These are phyloP conservation scores for Boletellus sp. DNA, from an alignment of 1,284 basidiomycete genomes.

Conservation along the genomic window DNA sequence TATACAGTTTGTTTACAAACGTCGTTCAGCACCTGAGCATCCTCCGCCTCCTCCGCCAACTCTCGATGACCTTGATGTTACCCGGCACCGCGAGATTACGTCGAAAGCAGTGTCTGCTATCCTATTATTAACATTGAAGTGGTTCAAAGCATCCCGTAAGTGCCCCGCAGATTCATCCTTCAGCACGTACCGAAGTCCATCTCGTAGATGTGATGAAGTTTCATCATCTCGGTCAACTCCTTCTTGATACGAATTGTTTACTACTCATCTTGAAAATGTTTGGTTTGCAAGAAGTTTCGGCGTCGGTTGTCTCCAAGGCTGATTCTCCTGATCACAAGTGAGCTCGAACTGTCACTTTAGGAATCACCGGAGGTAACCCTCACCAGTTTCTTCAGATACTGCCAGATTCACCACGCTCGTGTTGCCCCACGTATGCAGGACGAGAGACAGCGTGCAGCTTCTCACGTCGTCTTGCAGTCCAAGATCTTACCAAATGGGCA, in stretches of 20 bases:
- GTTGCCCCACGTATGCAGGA: conserved; percentile 57
- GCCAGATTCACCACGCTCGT: conserved; percentile 71
- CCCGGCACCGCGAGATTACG: conserved; percentile 95
- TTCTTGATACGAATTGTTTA: conserved; percentile 95
- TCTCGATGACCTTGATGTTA: conserved; percentile 93
- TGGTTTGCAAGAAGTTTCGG: conserved; percentile 87
- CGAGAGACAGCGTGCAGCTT: conserved; percentile 52
- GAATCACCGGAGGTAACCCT: conserved; percentile 12
- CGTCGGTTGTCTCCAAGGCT: conserved; percentile 81
- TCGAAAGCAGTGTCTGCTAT: conserved; percentile 97
- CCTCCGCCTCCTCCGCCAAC: conserved; percentile 69
- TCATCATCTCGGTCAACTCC: conserved; percentile 91
- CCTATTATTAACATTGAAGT: conserved; percentile 85
- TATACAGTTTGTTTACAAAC: conserved; percentile 5
- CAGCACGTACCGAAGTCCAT: conserved; percentile 4
- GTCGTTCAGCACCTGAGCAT: conserved; percentile 53
- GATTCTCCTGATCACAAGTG: conserved; percentile 88
- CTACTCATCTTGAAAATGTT: conserved; percentile 98
- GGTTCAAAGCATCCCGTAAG: conserved; percentile 98
- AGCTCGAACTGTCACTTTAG: conserved; percentile 3
- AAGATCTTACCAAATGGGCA: conserved; percentile 65
- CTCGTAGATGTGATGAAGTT: conserved; percentile 92
- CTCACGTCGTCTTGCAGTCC: conserved; percentile 54
- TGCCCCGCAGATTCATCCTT: conserved; percentile 15
- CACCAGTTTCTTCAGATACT: conserved; percentile 91